Percentiles rank a stretch among this genome's conserved stretches.
These are phyloP conservation scores for Ceratobasidium sp. DNA, from an alignment of 1,284 basidiomycete genomes.

Conservation along the genomic window DNA sequence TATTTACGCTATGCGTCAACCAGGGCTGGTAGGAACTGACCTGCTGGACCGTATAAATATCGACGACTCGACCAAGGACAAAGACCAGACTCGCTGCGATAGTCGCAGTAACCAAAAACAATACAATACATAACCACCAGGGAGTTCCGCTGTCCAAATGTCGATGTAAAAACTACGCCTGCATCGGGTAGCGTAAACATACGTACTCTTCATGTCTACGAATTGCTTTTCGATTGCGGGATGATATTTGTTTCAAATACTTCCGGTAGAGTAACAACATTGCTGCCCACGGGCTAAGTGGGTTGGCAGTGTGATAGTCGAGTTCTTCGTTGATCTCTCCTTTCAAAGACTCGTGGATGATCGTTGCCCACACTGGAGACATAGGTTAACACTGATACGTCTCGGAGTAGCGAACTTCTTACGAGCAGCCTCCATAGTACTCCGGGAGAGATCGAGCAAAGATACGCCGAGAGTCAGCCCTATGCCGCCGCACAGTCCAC, in stretches of 20 bases:
- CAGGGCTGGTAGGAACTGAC: not conserved
- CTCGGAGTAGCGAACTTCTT: not conserved
- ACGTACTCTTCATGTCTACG: constrained; percentile 16
- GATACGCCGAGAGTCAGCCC: constrained; percentile 17
- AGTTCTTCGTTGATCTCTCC: constrained; percentile 23
- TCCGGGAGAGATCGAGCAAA: constrained; percentile 22
- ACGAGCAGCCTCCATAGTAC: constrained; percentile 25
- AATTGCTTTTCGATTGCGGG: not conserved
- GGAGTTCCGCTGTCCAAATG: constrained; percentile 6
- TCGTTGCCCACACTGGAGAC: constrained; percentile 17
- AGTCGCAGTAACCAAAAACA: constrained; percentile 34
- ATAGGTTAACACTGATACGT: not conserved
- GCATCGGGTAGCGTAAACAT: not conserved
- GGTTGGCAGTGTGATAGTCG: constrained; percentile 29
- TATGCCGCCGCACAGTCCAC: constrained; percentile 22
- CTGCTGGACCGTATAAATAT: constrained; percentile 25
- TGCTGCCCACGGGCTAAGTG: constrained; percentile 27
- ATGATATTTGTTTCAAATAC: constrained; percentile 2
- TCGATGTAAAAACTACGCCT: not conserved
- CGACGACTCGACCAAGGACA: constrained; percentile 20
- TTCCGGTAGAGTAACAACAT: constrained; percentile 6
- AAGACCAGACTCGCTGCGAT: constrained; percentile 22
- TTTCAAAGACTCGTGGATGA: constrained; percentile 22
- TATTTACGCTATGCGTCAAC: too few relatives aligned
- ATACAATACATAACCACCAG: constrained; percentile 31